Conservation (phyloP, 345 rosid species). For the Gossypioides kirkii region DNA sequence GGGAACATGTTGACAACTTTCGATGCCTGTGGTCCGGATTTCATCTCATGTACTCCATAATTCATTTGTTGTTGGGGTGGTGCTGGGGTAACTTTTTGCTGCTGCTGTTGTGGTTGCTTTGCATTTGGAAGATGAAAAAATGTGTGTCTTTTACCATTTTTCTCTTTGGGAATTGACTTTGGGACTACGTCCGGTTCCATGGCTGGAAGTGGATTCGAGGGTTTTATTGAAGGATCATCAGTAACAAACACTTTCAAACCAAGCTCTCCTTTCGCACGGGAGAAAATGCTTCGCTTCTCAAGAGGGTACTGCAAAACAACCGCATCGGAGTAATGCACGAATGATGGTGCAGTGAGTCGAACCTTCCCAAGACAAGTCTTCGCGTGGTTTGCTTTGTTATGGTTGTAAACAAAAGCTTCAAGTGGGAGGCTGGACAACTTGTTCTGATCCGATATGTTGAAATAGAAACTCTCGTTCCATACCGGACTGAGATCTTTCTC, state of each 20-base stretch:
- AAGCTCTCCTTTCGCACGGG: conserved; percentile 74
- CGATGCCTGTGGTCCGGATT: conserved; percentile 39
- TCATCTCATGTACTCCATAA: conserved; percentile 46
- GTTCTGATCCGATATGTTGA: conserved; percentile 68
- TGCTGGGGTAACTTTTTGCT: conserved; percentile 19
- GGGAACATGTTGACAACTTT: conserved; percentile 31
- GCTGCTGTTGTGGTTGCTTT: conserved; percentile 24
- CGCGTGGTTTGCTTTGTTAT: conserved; percentile 33
- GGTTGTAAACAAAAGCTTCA: conserved; percentile 56
- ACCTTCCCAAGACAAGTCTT: conserved; percentile 66
- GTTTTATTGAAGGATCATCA: conserved; percentile 48
- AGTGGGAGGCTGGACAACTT: conserved; percentile 49
- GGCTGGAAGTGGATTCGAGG: conserved; percentile 45
- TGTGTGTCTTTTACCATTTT: conserved; percentile 31
- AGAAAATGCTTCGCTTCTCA: conserved; percentile 49
- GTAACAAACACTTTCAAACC: conserved; percentile 71
- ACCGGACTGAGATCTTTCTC: conserved; percentile 64
- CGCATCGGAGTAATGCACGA: conserved; percentile 69
- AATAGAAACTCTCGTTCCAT: conserved; percentile 79
- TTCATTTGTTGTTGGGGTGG: conserved; percentile 27
- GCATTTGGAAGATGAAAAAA: conserved; percentile 46
- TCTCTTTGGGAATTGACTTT: conserved; percentile 21
- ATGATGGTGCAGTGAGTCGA: conserved; percentile 67
- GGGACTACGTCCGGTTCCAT: conserved; percentile 33
- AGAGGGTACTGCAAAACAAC: conserved; percentile 73